phyloP scores from a whole-genome alignment of 257 asterid species.

The Paulownia fortunei region DNA sequence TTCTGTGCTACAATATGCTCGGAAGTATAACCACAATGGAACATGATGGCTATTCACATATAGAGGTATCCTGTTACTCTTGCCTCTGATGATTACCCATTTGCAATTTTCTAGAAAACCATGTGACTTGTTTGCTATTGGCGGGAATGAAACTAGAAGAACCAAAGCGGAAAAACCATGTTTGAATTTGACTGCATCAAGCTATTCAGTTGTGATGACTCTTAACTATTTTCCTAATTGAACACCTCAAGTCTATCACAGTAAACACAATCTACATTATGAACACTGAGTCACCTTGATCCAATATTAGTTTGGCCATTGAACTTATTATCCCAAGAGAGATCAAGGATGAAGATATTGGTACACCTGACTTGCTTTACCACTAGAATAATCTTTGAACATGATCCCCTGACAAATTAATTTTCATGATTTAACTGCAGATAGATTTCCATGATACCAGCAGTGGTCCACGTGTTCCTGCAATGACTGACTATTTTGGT shows the following conservation, averaged over 20 bases:
- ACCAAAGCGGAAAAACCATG: background rate
- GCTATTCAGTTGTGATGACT: conserved; percentile 13
- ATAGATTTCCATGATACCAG: conserved; percentile 96
- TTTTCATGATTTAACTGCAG: conserved; percentile 55
- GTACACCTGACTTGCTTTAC: conserved; percentile 16
- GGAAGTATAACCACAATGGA: conserved; percentile 94
- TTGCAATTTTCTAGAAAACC: conserved; percentile 16
- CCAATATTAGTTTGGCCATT: conserved; percentile 23
- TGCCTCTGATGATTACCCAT: conserved; percentile 20
- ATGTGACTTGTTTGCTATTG: conserved; percentile 15
- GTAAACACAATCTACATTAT: background rate
- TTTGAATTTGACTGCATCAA: background rate
- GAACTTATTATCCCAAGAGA: conserved; percentile 6
- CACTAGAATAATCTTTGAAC: background rate
- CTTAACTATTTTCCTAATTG: conserved; percentile 7
- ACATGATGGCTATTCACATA: conserved; percentile 92
- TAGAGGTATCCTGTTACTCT: conserved; percentile 65
- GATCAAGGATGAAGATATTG: conserved; percentile 11
- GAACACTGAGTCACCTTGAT: conserved; percentile 1
- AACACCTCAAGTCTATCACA: background rate
- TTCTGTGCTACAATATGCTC: conserved; percentile 90
- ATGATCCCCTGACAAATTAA: conserved; percentile 27
- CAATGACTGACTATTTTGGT: conserved; percentile 97
- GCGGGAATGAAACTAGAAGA: background rate
- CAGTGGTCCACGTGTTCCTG: conserved; percentile 93